A percentile compares a stretch with the other conserved stretches of the same genome.
Conservation (phyloP, 371 early-diverging fungal genomes). For the Mortierella polycephala region DNA sequence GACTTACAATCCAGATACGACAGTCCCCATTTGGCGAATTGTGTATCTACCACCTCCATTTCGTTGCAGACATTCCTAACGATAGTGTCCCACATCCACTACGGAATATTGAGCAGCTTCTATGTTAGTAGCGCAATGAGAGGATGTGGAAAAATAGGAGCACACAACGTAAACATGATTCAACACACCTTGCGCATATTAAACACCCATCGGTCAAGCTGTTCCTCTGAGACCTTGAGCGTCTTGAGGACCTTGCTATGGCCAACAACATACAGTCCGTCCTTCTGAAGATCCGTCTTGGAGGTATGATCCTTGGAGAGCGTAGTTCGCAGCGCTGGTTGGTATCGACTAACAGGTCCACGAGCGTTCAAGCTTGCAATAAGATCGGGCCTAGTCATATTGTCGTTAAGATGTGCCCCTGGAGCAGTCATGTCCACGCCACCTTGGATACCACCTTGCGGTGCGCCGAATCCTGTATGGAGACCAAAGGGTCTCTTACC, state of each 20-base stretch:
- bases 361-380: conserved; percentile 32
- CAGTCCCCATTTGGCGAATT: conserved; percentile 34
- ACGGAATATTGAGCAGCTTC: not conserved
- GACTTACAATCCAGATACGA: conserved; percentile 53
- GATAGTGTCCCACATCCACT: conserved; percentile 48
- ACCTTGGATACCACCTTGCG: conserved; percentile 25
- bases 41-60: conserved; percentile 47
- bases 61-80: conserved; percentile 36
- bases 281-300: conserved; percentile 52
- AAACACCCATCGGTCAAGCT: conserved; percentile 52
- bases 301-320: conserved; percentile 56
- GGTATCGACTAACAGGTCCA: conserved; percentile 36
- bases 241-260: conserved; percentile 49
- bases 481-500: conserved; percentile 39
- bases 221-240: conserved; percentile 47
- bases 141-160: too few species aligned
- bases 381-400: conserved; percentile 26
- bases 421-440: conserved; percentile 27
- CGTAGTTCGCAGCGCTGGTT: conserved; percentile 50
- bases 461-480: conserved; percentile 27
- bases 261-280: conserved; percentile 41
- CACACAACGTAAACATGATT: too few species aligned
- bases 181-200: conserved; percentile 42
- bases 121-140: not conserved
- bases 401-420: conserved; percentile 11